phyloP scores from a whole-genome alignment of 1,139 yeast genomes.

The Pneumocystis jirovecii region DNA sequence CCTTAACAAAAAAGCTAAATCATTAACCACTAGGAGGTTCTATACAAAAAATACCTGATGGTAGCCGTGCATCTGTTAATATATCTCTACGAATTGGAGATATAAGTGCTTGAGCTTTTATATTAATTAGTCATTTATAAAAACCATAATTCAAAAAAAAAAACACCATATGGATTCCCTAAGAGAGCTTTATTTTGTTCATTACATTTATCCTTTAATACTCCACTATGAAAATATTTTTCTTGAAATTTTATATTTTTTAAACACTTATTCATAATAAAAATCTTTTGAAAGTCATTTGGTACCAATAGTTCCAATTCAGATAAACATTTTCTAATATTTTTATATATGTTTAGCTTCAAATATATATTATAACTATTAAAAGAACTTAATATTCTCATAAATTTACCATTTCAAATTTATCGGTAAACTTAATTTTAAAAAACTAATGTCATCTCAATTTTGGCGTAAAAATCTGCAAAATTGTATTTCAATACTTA shows the following conservation, averaged over 20 bases:
- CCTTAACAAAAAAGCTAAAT: neutral
- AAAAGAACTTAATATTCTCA: neutral
- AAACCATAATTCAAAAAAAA: neutral
- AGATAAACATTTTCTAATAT: neutral
- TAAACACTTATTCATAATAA: neutral
- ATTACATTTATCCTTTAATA: neutral
- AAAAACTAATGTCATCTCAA: neutral
- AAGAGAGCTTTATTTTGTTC: neutral
- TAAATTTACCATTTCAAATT: neutral
- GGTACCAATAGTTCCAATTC: neutral
- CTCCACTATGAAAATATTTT: neutral
- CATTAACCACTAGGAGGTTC: neutral
- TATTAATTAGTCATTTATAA: neutral
- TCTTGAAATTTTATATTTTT: neutral
- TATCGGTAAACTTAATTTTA: neutral
- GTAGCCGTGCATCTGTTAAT: neutral
- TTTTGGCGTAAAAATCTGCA: neutral
- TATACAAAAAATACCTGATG: neutral
- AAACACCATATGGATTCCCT: neutral
- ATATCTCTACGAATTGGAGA: constrained; percentile 1
- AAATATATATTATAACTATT: neutral
- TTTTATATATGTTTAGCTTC: neutral
- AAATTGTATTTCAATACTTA: neutral
- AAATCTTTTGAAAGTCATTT: neutral
- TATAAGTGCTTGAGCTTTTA: neutral